phyloP scores from a whole-genome alignment of 2,329 filamentous ascomycete genomes.

The Aspergillus arachidicola region DNA sequence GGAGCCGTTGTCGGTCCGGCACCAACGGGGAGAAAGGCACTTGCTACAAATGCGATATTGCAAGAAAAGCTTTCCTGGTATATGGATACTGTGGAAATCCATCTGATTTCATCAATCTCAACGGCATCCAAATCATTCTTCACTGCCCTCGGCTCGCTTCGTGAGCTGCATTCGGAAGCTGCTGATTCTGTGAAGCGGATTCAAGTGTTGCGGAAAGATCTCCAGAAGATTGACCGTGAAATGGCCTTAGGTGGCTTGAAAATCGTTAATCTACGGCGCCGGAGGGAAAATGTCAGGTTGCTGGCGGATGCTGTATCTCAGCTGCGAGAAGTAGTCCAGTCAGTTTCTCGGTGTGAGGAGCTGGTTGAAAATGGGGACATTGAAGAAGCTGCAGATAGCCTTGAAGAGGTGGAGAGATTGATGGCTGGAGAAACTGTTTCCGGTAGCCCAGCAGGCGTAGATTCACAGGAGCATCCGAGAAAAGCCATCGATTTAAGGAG shows the following conservation, averaged over 20 bases:
- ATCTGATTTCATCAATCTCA: slow-evolving; percentile 94
- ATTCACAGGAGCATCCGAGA: slow-evolving; percentile 33
- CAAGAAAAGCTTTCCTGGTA: slow-evolving; percentile 99
- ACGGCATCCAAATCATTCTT: slow-evolving; percentile 96
- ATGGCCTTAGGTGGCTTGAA: slow-evolving; percentile 84
- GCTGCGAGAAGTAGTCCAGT: slow-evolving; percentile 74
- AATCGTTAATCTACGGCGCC: slow-evolving; percentile 78
- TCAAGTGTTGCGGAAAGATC: slow-evolving; percentile 74
- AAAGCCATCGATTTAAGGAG: slow-evolving; percentile 70
- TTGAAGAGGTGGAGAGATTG: slow-evolving; percentile 77
- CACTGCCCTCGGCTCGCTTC: slow-evolving; percentile 84
- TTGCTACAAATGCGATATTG: slow-evolving; percentile 94
- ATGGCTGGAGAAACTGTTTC: slow-evolving; percentile 69
- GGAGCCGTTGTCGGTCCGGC: slow-evolving; percentile 61
- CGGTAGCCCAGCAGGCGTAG: slow-evolving; percentile 28
- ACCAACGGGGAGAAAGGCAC: slow-evolving; percentile 68
- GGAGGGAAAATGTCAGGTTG: slow-evolving; percentile 81
- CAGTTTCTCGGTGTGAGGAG: slow-evolving; percentile 74
- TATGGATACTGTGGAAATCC: slow-evolving; percentile 98
- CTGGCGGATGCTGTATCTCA: slow-evolving; percentile 82
- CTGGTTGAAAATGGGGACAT: slow-evolving; percentile 82
- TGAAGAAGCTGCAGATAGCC: slow-evolving; percentile 74
- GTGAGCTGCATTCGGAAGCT: slow-evolving; percentile 88
- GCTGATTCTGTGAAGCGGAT: slow-evolving; percentile 89
- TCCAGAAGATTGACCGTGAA: slow-evolving; percentile 79